Percentiles rank a stretch among this genome's conserved stretches.
These are phyloP conservation scores for Tolypocladium pustulatum DNA, from an alignment of 2,329 filamentous ascomycete genomes.

Conservation along the genomic window DNA sequence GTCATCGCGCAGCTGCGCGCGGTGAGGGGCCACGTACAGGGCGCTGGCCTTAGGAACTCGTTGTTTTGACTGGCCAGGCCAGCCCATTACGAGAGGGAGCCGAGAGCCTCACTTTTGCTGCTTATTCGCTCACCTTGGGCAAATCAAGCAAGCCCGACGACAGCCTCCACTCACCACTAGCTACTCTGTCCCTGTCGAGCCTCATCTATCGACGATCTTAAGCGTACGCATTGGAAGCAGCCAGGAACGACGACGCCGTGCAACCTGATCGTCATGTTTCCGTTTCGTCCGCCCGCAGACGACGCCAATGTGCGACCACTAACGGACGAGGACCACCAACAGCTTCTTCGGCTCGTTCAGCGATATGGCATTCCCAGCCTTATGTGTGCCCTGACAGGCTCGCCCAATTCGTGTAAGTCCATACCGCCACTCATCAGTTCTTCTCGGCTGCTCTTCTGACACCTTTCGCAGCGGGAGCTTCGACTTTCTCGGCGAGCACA, in stretches of 20 bases:
- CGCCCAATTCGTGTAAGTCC: slow-evolving; percentile 25
- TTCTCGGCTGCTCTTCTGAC: not conserved
- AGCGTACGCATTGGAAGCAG: not conserved
- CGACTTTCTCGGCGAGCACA: slow-evolving; percentile 27
- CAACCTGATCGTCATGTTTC: slow-evolving; percentile 18
- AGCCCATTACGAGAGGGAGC: not conserved
- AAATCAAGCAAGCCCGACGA: not conserved
- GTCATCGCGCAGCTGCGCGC: not conserved
- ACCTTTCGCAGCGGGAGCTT: slow-evolving; percentile 22
- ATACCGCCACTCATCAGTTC: not conserved
- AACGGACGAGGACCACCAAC: slow-evolving; percentile 27
- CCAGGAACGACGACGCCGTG: not conserved
- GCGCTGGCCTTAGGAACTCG: not conserved
- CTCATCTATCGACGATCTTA: not conserved
- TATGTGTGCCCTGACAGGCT: slow-evolving; percentile 24
- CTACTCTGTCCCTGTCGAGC: not conserved
- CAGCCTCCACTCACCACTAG: not conserved
- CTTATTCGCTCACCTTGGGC: not conserved
- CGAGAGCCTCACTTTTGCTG: not conserved
- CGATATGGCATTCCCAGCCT: slow-evolving; percentile 27
- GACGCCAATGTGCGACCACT: slow-evolving; percentile 24
- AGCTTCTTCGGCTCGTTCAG: slow-evolving; percentile 23
- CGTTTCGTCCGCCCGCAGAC: slow-evolving; percentile 19
- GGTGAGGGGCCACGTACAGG: not conserved
- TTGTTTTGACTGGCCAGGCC: not conserved